phyloP scores from a whole-genome alignment of 768 basidiomycete genomes.

The Myochromella boudieri region DNA sequence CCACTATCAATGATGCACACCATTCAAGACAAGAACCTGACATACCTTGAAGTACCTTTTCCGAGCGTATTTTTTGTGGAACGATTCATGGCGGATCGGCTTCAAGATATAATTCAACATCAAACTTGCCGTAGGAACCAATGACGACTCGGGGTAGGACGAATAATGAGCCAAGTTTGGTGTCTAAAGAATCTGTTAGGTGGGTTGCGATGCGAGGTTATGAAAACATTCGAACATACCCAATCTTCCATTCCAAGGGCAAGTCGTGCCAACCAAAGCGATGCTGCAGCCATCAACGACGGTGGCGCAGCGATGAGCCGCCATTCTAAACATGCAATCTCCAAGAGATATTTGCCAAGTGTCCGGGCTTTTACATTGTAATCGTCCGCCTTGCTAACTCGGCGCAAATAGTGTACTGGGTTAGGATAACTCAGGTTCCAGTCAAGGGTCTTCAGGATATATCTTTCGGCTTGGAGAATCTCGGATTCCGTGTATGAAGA shows the following conservation, averaged over 20 bases:
- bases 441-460: slow-evolving; percentile 88
- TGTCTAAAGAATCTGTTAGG: slow-evolving; percentile 38
- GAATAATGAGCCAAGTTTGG: slow-evolving; percentile 93
- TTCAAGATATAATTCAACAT: slow-evolving; percentile 93
- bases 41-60: slow-evolving; percentile 86
- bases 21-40: slow-evolving; percentile 3
- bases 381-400: slow-evolving; percentile 94
- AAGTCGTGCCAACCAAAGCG: slow-evolving; percentile 86
- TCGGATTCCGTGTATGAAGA: slow-evolving; percentile 86
- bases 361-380: slow-evolving; percentile 93
- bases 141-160: slow-evolving; percentile 80
- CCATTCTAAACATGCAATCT: slow-evolving; percentile 90
- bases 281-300: slow-evolving; percentile 84
- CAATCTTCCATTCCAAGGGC: slow-evolving; percentile 83
- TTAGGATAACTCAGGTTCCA: slow-evolving; percentile 94
- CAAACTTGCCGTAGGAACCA: slow-evolving; percentile 86
- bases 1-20: neutral
- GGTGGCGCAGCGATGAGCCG: slow-evolving; percentile 79
- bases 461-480: slow-evolving; percentile 72
- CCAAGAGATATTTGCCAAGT: slow-evolving; percentile 90
- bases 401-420: slow-evolving; percentile 89
- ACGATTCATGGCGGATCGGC: slow-evolving; percentile 76
- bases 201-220: too few relatives aligned
- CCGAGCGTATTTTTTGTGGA: slow-evolving; percentile 90
- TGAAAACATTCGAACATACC: too few relatives aligned